Conservation (phyloP, 306 rosid genomes). For the Geum urbanum region DNA sequence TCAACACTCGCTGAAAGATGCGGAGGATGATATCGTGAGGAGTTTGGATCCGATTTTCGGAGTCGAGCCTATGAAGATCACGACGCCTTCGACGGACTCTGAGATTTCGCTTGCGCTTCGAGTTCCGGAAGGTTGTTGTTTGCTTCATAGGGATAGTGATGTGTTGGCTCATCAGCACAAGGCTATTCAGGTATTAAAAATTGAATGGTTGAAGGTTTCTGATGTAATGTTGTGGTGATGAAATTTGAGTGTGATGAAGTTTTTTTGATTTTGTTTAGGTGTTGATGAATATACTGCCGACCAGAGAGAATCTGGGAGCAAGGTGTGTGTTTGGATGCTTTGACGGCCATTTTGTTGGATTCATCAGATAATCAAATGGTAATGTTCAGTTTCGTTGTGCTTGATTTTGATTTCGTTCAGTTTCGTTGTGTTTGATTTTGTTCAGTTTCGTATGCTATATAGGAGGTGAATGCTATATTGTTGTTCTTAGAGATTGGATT, state of each 20-base stretch:
- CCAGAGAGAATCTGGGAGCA: conserved; percentile 74
- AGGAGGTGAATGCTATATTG: too few species aligned
- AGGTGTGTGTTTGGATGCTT: conserved; percentile 89
- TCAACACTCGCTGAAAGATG: conserved; percentile 67
- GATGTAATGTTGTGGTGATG: not conserved
- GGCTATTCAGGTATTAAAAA: conserved; percentile 29
- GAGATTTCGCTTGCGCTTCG: too few species aligned
- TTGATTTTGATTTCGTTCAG: too few species aligned
- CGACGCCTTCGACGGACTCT: too few species aligned
- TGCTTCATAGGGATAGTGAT: conserved; percentile 28
- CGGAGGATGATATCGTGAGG: conserved; percentile 44
- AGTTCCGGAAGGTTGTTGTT: conserved; percentile 33
- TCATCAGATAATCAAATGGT: conserved; percentile 88
- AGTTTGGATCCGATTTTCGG: conserved; percentile 70
- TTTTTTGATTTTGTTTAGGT: conserved; percentile 44
- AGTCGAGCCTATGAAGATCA: too few species aligned
- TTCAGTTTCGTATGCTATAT: too few species aligned
- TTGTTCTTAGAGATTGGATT: too few species aligned
- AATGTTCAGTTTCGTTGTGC: conserved; percentile 15
- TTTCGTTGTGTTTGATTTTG: too few species aligned
- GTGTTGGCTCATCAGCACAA: conserved; percentile 32
- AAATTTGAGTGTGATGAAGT: conserved; percentile 7
- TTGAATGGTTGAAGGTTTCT: not conserved
- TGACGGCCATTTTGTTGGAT: conserved; percentile 83
- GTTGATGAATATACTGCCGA: conserved; percentile 74